Percentiles rank a stretch among this genome's conserved stretches.
Evolutionary conservation across 1,284 basidiomycete genomes (phyloP).

Genomic region (Ganoderma sinense): DNA sequence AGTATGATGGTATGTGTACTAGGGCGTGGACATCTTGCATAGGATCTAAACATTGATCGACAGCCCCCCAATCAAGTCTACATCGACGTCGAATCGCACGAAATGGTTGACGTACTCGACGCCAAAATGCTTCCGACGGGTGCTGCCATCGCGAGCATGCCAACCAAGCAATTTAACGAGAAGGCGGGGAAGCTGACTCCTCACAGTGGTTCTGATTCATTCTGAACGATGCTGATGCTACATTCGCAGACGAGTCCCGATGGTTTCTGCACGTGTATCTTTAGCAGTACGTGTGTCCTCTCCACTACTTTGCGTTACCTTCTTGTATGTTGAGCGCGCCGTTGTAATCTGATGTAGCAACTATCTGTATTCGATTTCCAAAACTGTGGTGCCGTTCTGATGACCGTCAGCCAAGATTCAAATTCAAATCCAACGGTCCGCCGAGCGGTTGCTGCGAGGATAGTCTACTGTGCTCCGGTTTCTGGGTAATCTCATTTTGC

Average conservation of each 20-base stretch:
- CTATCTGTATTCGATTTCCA: background rate
- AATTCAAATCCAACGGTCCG: too few relatives aligned
- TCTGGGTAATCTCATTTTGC: background rate
- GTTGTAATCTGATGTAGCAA: constrained; percentile 6
- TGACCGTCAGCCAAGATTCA: background rate
- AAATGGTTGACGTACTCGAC: constrained; percentile 38
- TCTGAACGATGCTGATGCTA: background rate
- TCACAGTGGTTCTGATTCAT: constrained; percentile 1
- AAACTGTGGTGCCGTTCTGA: constrained; percentile 1
- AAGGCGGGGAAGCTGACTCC: constrained; percentile 22
- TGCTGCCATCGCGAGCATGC: constrained; percentile 15
- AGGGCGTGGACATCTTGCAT: too few relatives aligned
- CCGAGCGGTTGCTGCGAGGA: background rate
- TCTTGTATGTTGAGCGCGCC: background rate
- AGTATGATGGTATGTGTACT: constrained; percentile 26
- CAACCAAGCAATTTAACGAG: constrained; percentile 21
- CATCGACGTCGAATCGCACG: constrained; percentile 43
- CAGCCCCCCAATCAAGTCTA: constrained; percentile 40
- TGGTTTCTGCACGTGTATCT: background rate
- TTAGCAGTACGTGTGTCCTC: background rate
- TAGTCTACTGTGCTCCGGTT: background rate
- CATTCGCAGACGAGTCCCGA: background rate
- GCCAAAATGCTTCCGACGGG: constrained; percentile 19
- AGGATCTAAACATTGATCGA: background rate
- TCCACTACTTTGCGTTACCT: constrained; percentile 1